These are phyloP conservation scores for Dalbergia cochinchinensis DNA, from an alignment of 306 rosid genomes.

Conservation along the genomic window DNA sequence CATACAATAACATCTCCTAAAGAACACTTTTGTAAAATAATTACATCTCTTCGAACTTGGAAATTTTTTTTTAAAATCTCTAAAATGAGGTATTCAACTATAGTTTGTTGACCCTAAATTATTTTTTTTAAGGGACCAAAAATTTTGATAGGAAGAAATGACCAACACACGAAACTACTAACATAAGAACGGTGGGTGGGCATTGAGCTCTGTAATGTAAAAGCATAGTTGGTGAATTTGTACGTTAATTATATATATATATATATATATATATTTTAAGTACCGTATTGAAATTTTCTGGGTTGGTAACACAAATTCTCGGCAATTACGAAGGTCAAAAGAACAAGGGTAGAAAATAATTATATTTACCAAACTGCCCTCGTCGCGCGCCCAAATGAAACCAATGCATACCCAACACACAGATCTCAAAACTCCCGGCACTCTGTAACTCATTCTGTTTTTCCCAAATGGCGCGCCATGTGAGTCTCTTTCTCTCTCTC, in stretches of 20 bases:
- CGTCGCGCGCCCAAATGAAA: conserved; percentile 1
- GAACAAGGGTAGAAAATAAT: too few species aligned
- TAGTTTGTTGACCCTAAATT: too few species aligned
- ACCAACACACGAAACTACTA: too few species aligned
- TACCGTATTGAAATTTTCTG: conserved; percentile 35
- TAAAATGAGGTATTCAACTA: too few species aligned
- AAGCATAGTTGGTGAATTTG: background rate
- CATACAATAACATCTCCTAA: too few species aligned
- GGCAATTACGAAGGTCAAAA: conserved; percentile 39
- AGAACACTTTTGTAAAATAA: too few species aligned
- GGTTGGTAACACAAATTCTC: conserved; percentile 32
- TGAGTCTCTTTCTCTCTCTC: conserved; percentile 40
- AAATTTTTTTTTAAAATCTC: too few species aligned
- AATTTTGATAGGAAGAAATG: too few species aligned
- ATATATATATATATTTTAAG: background rate
- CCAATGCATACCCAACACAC: background rate
- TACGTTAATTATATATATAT: background rate
- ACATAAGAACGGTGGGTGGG: too few species aligned
- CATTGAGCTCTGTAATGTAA: too few species aligned
- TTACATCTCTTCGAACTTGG: too few species aligned
- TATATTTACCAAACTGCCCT: conserved; percentile 45
- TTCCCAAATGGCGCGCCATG: conserved; percentile 50
- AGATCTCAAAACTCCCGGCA: background rate
- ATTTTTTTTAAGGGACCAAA: too few species aligned
- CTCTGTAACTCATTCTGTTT: conserved; percentile 23